Evolutionary conservation across 1,139 yeast genomes (phyloP).

Genomic region (Scheffersomyces cryptocercus): DNA sequence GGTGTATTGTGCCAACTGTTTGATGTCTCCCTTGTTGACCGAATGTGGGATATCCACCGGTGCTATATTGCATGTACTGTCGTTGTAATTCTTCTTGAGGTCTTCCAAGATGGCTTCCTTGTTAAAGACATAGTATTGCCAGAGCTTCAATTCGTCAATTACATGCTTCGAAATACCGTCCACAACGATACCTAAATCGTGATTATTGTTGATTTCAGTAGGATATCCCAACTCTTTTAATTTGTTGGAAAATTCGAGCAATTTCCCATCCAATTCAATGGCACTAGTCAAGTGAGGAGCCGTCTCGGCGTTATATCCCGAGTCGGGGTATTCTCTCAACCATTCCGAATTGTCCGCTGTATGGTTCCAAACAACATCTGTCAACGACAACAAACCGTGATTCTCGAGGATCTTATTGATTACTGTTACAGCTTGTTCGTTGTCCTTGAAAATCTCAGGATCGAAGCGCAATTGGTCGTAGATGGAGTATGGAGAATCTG

Average conservation of each 20-base stretch:
- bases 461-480: constrained; percentile 84
- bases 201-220: constrained; percentile 43
- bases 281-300: constrained; percentile 90
- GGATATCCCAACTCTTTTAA: constrained; percentile 63
- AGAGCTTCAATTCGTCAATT: constrained; percentile 62
- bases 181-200: constrained; percentile 61
- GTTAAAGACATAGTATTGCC: constrained; percentile 87
- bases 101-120: constrained; percentile 35
- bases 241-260: constrained; percentile 62
- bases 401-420: constrained; percentile 48
- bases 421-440: constrained; percentile 29
- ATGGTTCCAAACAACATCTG: constrained; percentile 94
- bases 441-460: constrained; percentile 54
- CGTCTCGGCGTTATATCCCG: constrained; percentile 82
- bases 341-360: constrained; percentile 89
- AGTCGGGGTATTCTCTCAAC: constrained; percentile 84
- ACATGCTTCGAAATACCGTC: constrained; percentile 71
- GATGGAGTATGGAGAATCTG: constrained; percentile 91
- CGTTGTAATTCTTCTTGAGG: constrained; percentile 43
- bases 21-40: constrained; percentile 34
- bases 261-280: constrained; percentile 72
- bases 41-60: constrained; percentile 33
- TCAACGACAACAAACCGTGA: constrained; percentile 69
- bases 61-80: constrained; percentile 16
- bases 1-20: constrained; percentile 53